Percentiles rank a stretch among this genome's conserved stretches.
Conservation (phyloP, 805 yeast species). For the Nakazawaea ishiwadae region DNA sequence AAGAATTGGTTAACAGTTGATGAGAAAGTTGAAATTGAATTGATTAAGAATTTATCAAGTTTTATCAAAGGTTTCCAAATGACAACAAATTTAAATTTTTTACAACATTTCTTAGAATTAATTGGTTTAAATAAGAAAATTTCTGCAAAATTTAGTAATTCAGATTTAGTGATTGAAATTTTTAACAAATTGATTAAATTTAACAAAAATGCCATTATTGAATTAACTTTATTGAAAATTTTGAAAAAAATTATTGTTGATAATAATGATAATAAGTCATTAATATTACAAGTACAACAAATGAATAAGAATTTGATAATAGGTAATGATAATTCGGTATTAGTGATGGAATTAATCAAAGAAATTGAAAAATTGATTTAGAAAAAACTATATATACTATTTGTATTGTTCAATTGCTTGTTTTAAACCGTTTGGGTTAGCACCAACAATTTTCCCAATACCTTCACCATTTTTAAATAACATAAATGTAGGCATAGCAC, state of each 20-base stretch:
- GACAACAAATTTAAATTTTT: conserved; percentile 3
- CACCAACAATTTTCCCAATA: conserved; percentile 60
- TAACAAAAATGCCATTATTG: conserved; percentile 7
- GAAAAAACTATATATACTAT: conserved; percentile 4
- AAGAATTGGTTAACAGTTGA: conserved; percentile 12
- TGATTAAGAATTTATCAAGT: neutral
- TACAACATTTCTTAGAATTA: conserved; percentile 9
- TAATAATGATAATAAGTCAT: neutral
- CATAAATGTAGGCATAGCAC: conserved; percentile 76
- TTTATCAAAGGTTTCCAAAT: conserved; percentile 7
- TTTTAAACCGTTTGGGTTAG: conserved; percentile 39
- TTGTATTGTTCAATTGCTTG: conserved; percentile 21
- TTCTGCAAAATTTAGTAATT: neutral
- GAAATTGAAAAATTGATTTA: conserved; percentile 6
- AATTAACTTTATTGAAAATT: conserved; percentile 7
- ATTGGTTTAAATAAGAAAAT: conserved; percentile 2
- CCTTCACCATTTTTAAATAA: conserved; percentile 57
- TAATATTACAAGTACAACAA: neutral
- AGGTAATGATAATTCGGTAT: conserved; percentile 8
- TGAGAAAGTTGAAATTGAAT: neutral
- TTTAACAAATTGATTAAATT: neutral
- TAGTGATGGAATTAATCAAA: conserved; percentile 8
- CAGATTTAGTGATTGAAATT: neutral
- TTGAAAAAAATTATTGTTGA: conserved; percentile 6
- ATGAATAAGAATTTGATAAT: neutral